Evolutionary conservation across 2,329 filamentous ascomycete genomes (phyloP).

Genomic region (Trichoderma simmonsii): DNA sequence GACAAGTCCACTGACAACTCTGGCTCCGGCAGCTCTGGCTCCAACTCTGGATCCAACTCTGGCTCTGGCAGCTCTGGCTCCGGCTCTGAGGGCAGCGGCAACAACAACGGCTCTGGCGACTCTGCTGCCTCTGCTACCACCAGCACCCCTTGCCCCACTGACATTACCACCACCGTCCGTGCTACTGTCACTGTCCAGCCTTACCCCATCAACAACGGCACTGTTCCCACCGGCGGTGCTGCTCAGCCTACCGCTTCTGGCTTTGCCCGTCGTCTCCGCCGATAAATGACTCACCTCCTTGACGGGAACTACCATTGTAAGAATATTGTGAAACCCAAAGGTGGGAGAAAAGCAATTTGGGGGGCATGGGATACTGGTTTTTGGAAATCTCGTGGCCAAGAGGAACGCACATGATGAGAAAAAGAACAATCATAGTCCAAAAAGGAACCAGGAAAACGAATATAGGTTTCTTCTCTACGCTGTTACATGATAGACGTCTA

Average conservation of each 20-base stretch:
- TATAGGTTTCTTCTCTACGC: background rate
- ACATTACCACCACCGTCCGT: constrained; percentile 26
- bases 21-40: constrained; percentile 12
- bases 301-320: background rate
- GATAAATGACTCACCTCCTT: constrained; percentile 24
- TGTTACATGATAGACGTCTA: constrained; percentile 9
- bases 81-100: constrained; percentile 18
- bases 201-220: constrained; percentile 41
- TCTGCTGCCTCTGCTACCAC: constrained; percentile 27
- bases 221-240: constrained; percentile 19
- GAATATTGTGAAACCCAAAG: background rate
- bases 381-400: background rate
- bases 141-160: constrained; percentile 18
- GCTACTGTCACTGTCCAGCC: constrained; percentile 39
- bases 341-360: background rate
- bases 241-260: constrained; percentile 30
- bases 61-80: background rate
- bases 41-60: background rate
- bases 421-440: background rate
- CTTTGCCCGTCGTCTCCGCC: constrained; percentile 33
- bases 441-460: background rate
- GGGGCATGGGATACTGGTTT: background rate
- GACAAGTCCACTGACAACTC: constrained; percentile 16
- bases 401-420: background rate
- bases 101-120: constrained; percentile 17